Evolutionary conservation across 108 stramenopile species (phyloP).

Genomic region (Cyclotella atomus): DNA sequence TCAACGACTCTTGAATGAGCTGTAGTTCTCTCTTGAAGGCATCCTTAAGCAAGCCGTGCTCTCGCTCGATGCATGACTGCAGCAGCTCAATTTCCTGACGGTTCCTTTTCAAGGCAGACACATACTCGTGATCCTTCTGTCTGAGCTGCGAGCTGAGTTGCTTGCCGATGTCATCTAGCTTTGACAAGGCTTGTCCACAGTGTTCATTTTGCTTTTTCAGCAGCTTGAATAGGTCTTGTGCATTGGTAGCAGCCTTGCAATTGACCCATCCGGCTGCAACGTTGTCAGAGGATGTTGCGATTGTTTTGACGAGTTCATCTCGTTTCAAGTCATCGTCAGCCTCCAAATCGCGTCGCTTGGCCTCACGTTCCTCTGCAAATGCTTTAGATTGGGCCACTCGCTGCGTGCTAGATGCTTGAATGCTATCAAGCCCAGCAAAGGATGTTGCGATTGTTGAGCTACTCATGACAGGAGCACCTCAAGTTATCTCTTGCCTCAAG

Average conservation of each 20-base stretch:
- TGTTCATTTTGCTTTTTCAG: constrained; percentile 28
- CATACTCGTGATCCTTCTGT: constrained; percentile 49
- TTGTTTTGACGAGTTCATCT: constrained; percentile 1
- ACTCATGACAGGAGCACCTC: too few species aligned
- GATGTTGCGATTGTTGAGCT: constrained; percentile 22
- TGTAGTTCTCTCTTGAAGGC: constrained; percentile 44
- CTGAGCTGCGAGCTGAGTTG: constrained; percentile 36
- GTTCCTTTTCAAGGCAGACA: constrained; percentile 45
- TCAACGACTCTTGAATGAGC: constrained; percentile 36
- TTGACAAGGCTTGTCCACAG: constrained; percentile 33
- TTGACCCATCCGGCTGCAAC: constrained; percentile 36
- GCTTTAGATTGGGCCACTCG: constrained; percentile 12
- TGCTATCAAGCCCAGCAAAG: constrained; percentile 17
- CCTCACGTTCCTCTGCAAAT: constrained; percentile 29
- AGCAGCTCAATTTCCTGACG: constrained; percentile 35
- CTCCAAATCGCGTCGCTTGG: constrained; percentile 11
- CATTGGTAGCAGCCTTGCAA: constrained; percentile 25
- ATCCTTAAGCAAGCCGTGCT: constrained; percentile 35
- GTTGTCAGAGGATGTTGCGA: neutral
- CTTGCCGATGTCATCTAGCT: constrained; percentile 33
- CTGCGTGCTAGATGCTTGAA: constrained; percentile 18
- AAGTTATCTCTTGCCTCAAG: too few species aligned
- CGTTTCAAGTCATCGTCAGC: constrained; percentile 17
- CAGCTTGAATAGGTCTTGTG: constrained; percentile 28
- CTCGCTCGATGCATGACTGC: constrained; percentile 30